These are phyloP conservation scores for Lichenothelia convexa DNA, from an alignment of 495 filamentous ascomycete genomes.

Conservation along the genomic window DNA sequence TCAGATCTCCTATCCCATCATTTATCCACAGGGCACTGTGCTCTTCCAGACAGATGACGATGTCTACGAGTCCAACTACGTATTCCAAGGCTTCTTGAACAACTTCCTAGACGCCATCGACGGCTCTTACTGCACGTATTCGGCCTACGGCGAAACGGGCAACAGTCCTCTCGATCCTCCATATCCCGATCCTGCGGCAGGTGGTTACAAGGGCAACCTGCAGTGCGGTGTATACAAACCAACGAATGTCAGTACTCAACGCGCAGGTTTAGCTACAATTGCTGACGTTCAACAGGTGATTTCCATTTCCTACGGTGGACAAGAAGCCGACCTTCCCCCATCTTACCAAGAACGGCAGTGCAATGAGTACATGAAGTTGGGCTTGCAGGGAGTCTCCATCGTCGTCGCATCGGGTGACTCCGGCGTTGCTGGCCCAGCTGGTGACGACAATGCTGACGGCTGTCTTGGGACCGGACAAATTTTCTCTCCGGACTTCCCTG, in stretches of 20 bases:
- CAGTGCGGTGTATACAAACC: constrained; percentile 33
- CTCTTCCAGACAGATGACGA: constrained; percentile 23
- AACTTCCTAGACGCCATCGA: constrained; percentile 30
- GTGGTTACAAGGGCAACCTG: constrained; percentile 24
- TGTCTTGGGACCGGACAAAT: constrained; percentile 18
- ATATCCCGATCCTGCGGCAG: constrained; percentile 27
- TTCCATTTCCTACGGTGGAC: constrained; percentile 37
- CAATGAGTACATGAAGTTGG: constrained; percentile 47
- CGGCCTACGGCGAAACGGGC: too few relatives aligned
- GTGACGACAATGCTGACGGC: constrained; percentile 1
- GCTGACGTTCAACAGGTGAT: too few relatives aligned
- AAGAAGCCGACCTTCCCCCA: constrained; percentile 32
- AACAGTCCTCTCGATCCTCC: constrained; percentile 21
- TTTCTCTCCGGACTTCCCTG: constrained; percentile 33
- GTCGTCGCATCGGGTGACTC: constrained; percentile 43
- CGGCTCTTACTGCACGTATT: constrained; percentile 22
- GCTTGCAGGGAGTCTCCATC: constrained; percentile 40
- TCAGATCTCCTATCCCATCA: constrained; percentile 19
- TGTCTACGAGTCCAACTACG: constrained; percentile 15
- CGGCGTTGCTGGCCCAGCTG: constrained; percentile 28
- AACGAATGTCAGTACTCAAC: too few relatives aligned
- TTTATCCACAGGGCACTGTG: constrained; percentile 24
- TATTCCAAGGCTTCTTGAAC: too few relatives aligned
- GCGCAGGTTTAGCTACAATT: too few relatives aligned
- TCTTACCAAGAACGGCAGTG: constrained; percentile 40